Evolutionary conservation across 257 asterid species (phyloP), one percentile per base, ranked within the genome.

Genomic region (Echites panduratus): DNA sequence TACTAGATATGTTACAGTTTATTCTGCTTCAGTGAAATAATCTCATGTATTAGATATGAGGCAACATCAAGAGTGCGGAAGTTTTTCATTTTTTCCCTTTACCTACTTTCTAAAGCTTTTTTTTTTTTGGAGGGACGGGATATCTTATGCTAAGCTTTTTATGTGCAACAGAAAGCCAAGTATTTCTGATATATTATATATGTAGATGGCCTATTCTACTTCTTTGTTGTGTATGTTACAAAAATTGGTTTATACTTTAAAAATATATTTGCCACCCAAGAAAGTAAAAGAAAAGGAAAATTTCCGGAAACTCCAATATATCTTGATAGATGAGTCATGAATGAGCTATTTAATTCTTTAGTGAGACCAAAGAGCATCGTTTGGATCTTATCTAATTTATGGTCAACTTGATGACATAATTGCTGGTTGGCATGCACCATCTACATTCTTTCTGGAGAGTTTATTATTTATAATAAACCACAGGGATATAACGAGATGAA

Each of bases 401-500:
- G 6, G 27, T 4, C 16, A 11, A 17, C 58, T 20, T 32, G 24
- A n/a, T 32, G 38, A 32, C 3, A 32, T 35, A 12, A 32, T 70
- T 50, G 44, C 49, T 50, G 40, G 44, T 54, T 35, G 19, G 41
- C 29, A 43, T 35, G 22, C 9, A 9, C 10, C 10, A 11, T 49
- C 32, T 38, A 59, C 65, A 75, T 24, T 12, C n/a, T 49, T 57
- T 35, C 70, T 12, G 22, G 22, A 29, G 45, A 14, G 20, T 49
- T 49, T 16, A 49, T 14, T 43, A 47, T 57, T 29, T 32, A 32
- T 32, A 32, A 29, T 76, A 67, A 59, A 66, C 70, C 58, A 72
- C 10, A 62, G 38, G 58, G 70, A 54, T 62, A 87, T 84, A 76
- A 77, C 59, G 68, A 56, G 70, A 77, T 73, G 64, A 81, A 63